Percentiles rank a stretch among this genome's conserved stretches.
Evolutionary conservation across 176 grass and related monocot genomes (phyloP).

Genomic region (Oryza meridionalis): DNA sequence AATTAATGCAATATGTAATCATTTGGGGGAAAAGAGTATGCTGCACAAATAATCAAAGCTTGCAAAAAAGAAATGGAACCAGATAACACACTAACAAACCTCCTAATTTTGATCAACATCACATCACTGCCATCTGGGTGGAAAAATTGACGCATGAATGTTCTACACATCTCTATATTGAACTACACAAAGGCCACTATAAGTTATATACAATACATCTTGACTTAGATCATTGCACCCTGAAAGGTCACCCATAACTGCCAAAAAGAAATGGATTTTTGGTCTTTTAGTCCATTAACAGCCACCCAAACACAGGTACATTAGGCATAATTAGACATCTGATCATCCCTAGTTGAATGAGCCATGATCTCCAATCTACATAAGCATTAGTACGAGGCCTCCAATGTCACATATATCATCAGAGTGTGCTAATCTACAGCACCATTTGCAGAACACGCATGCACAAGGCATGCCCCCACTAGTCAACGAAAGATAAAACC

Average conservation of each 20-base stretch:
- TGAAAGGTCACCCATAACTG: background rate
- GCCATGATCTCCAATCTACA: background rate
- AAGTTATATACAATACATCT: background rate
- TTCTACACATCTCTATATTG: constrained; percentile 20
- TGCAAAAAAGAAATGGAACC: background rate
- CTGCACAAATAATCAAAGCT: constrained; percentile 30
- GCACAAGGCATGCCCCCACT: background rate
- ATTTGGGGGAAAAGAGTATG: background rate
- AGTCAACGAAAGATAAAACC: background rate
- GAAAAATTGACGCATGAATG: background rate
- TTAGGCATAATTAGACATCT: background rate
- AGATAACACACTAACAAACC: background rate
- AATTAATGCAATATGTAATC: constrained; percentile 9
- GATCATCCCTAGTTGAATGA: background rate
- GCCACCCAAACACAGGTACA: background rate
- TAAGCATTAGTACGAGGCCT: background rate
- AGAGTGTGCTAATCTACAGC: background rate
- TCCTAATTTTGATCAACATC: background rate
- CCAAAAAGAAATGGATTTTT: background rate
- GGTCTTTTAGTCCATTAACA: background rate
- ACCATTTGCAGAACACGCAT: background rate
- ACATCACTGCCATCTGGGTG: background rate
- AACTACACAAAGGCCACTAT: background rate
- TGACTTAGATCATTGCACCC: background rate
- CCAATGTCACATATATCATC: background rate